Evolutionary conservation across 176 grass and related monocot species (phyloP).

Genomic region (Elaeis guineensis): DNA sequence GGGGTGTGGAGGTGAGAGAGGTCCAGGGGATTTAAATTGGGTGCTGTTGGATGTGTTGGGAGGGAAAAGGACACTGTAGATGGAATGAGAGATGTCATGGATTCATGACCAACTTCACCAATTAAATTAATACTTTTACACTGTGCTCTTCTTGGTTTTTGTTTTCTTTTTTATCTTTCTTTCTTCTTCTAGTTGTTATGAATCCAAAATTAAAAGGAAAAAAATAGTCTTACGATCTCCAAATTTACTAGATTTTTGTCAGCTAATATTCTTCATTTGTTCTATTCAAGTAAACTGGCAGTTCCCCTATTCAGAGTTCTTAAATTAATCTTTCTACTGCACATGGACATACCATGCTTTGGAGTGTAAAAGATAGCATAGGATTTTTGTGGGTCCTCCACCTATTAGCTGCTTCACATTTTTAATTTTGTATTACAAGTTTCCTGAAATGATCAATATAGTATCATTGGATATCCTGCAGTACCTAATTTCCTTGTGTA

Average conservation of each 20-base stretch:
- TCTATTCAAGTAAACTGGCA: too few species aligned
- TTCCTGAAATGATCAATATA: too few species aligned
- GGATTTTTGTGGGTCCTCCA: neutral
- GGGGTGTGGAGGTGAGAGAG: conserved; percentile 10
- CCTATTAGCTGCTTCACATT: too few species aligned
- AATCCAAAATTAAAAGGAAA: too few species aligned
- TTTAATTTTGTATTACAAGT: too few species aligned
- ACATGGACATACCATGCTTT: neutral
- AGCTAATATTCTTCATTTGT: too few species aligned
- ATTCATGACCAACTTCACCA: neutral
- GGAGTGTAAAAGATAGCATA: neutral
- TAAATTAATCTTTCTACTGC: too few species aligned
- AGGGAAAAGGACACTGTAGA: conserved; percentile 34
- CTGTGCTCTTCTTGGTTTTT: neutral
- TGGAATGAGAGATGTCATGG: neutral
- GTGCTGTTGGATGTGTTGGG: conserved; percentile 17
- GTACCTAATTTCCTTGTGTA: neutral
- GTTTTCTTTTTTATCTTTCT: too few species aligned
- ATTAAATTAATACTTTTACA: neutral
- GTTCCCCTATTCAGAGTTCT: too few species aligned
- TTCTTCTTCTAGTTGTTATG: too few species aligned
- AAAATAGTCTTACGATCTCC: too few species aligned
- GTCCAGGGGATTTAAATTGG: conserved; percentile 46
- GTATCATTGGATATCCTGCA: neutral
- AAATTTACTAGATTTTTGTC: too few species aligned